Base-by-base conservation (phyloP, 352 stramenopile genomes). In the Peronosclerospora sorghi region DNA sequence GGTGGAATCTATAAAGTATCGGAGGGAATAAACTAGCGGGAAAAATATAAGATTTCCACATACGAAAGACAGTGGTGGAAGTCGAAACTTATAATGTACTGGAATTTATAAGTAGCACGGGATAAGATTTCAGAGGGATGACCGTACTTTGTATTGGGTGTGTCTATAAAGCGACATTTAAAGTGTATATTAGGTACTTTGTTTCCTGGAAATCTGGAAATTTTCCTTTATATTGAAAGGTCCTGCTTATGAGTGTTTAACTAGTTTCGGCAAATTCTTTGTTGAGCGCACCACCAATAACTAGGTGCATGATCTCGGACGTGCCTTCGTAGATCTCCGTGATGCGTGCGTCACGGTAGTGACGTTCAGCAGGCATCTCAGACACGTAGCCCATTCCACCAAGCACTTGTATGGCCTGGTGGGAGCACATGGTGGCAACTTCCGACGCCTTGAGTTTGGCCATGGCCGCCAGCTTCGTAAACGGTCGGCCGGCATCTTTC, bases 261-360 rank as follows among this genome's bases (percentile, higher is more conserved):
- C 68, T 75, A 32, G 53, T 79, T 59, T 66, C 51, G n/a, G 70
- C 68, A 56, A 96, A 98, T 53, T 97, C 92, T 66, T 98, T 98
- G 56, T 98, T 86, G n/a, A 98, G 79, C 29, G 92, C 81, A 10
- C 77, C 75, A 5, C 83, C 92, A 62, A 98, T 97, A 8, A 98
- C 92, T 32, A 98, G 64, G 61, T 97, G 90, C 73, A 97, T 93
- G 51, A 98, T 96, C 66, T 98, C 95, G 38, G 81, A 96, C 8
- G 95, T 98, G 53, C 93, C 93, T 62, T 98, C 94, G 55, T 98
- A 98, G 58, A 98, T 98, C 62, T 95, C 83, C 12, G 95, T 98
- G 67, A 98, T 98, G 32, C 95, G 73, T 32, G 95, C 95, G 64
- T 98, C 94, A 36, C 95, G 78, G 73, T 98, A 98, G 69, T 98